These are phyloP conservation scores for Botrytis tulipae DNA, from an alignment of 2,329 filamentous ascomycete species.

Conservation along the genomic window DNA sequence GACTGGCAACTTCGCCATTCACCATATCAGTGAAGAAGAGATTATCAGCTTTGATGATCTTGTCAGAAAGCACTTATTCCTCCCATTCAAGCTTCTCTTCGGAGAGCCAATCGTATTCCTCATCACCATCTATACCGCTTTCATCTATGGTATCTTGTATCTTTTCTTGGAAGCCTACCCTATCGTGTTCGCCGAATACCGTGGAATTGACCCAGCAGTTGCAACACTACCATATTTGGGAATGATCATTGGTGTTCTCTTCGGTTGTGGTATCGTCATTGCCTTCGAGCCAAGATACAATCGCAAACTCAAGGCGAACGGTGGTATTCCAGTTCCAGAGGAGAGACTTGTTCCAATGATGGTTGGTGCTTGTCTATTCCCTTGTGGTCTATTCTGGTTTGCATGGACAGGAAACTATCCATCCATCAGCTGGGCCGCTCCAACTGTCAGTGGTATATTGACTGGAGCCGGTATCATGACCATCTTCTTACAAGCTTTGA, in stretches of 20 bases:
- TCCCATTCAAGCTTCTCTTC: conserved; percentile 55
- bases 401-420: conserved; percentile 42
- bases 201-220: conserved; percentile 39
- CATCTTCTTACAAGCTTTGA: conserved; percentile 48
- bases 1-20: conserved; percentile 39
- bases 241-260: conserved; percentile 61
- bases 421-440: conserved; percentile 40
- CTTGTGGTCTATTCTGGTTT: conserved; percentile 41
- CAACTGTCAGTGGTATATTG: conserved; percentile 44
- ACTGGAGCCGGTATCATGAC: conserved; percentile 60
- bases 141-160: conserved; percentile 53
- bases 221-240: conserved; percentile 37
- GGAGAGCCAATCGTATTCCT: conserved; percentile 61
- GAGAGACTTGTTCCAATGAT: conserved; percentile 44
- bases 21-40: conserved; percentile 38
- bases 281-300: conserved; percentile 63
- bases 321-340: conserved; percentile 39
- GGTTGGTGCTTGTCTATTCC: conserved; percentile 42
- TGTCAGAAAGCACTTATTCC: conserved; percentile 29
- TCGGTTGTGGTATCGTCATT: conserved; percentile 62
- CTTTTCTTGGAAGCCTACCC: conserved; percentile 51
- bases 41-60: conserved; percentile 43
- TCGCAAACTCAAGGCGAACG: conserved; percentile 41
- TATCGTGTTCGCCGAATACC: conserved; percentile 44
- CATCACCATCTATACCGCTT: conserved; percentile 49